Conservation (phyloP, 352 stramenopile genomes). For the Globisporangium heterothallicum region DNA sequence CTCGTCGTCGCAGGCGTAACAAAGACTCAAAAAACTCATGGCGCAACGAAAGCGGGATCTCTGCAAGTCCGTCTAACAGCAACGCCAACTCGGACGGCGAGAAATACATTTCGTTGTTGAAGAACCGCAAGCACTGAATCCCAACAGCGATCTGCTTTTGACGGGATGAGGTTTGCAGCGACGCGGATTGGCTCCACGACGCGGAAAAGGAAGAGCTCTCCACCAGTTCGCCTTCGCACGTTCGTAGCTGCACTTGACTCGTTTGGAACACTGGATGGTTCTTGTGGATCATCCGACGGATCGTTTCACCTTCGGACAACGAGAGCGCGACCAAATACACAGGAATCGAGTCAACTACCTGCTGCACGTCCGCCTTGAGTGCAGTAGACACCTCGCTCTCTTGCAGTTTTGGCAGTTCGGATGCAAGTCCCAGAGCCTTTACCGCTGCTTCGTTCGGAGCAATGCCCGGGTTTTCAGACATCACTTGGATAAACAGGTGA, state of each 20-base stretch:
- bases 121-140: conserved; percentile 93
- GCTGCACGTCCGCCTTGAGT: conserved; percentile 40
- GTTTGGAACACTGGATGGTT: conserved; percentile 69
- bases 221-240: conserved; percentile 73
- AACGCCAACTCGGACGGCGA: conserved; percentile 90
- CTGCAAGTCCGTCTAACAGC: conserved; percentile 71
- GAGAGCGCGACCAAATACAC: conserved; percentile 94
- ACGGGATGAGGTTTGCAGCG: conserved; percentile 4
- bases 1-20: conserved; percentile 90
- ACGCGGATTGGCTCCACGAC: conserved; percentile 28
- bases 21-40: conserved; percentile 84
- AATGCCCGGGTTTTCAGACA: conserved; percentile 29
- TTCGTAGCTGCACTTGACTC: conserved; percentile 67
- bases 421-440: conserved; percentile 30
- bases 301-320: conserved; percentile 95
- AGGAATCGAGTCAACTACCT: conserved; percentile 28
- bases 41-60: conserved; percentile 57
- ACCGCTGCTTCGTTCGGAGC: conserved; percentile 69
- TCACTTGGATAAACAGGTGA: conserved; percentile 53
- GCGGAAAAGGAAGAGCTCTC: conserved; percentile 75
- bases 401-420: conserved; percentile 18
- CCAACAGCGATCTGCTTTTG: conserved; percentile 38
- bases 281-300: conserved; percentile 94
- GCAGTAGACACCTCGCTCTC: conserved; percentile 16
- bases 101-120: conserved; percentile 99